These are phyloP conservation scores for Euphorbia peplus DNA, from an alignment of 345 rosid genomes.

Conservation along the genomic window DNA sequence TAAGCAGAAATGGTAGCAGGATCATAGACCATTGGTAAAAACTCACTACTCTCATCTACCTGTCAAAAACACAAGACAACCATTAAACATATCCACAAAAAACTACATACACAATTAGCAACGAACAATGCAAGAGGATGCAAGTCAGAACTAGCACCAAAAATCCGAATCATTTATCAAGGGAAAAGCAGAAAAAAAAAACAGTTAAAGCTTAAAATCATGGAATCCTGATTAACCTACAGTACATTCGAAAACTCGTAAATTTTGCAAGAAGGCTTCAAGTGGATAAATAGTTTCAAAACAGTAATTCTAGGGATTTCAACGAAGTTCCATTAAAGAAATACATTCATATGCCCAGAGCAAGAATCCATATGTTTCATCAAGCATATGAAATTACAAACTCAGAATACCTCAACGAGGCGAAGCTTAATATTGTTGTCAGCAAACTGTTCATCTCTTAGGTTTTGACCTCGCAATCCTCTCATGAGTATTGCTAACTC, in stretches of 20 bases:
- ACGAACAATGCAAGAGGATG: conserved; percentile 8
- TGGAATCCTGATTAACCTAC: no score
- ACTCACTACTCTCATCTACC: conserved; percentile 92
- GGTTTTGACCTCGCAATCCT: conserved; percentile 90
- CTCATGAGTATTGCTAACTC: conserved; percentile 74
- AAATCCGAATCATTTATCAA: background rate
- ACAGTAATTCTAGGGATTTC: no score
- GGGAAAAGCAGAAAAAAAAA: background rate
- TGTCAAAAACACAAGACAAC: conserved; percentile 22
- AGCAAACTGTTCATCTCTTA: conserved; percentile 76
- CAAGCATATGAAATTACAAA: background rate
- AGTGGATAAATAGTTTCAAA: background rate
- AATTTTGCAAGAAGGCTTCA: no score
- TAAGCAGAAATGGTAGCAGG: conserved; percentile 80
- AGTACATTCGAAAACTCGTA: no score
- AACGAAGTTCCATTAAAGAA: no score
- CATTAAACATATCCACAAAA: background rate
- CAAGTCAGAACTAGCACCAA: background rate
- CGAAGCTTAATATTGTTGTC: conserved; percentile 69
- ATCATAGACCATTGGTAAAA: conserved; percentile 84
- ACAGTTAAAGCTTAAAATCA: no score
- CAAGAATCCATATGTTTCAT: background rate
- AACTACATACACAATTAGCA: background rate
- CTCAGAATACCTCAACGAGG: conserved; percentile 67
- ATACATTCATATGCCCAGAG: background rate